phyloP scores from a whole-genome alignment of 2,329 filamentous ascomycete species.

The Seiridium cupressi region DNA sequence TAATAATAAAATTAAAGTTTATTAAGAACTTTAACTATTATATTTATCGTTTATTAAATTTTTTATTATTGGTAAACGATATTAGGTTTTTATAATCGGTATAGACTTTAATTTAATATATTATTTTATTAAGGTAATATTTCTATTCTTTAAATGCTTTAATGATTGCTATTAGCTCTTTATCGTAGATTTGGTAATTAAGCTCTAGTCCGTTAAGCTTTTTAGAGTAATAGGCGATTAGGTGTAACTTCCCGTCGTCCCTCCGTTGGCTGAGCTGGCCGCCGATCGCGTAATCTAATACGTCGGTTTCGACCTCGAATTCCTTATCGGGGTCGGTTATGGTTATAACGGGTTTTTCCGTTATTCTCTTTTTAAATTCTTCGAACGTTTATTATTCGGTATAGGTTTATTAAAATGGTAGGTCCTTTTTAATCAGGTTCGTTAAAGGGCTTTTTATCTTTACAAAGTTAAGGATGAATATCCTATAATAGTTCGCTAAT shows the following conservation, averaged over 20 bases:
- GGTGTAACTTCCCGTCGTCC: slow-evolving; percentile 6
- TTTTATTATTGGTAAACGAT: slow-evolving; percentile 6
- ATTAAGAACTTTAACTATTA: slow-evolving; percentile 8
- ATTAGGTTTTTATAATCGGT: slow-evolving; percentile 20
- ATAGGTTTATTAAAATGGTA: not conserved
- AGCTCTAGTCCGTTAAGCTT: slow-evolving; percentile 16
- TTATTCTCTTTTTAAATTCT: not conserved
- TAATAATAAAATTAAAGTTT: not conserved
- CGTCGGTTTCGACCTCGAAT: slow-evolving; percentile 6
- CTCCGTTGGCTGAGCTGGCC: slow-evolving; percentile 4
- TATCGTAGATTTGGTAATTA: slow-evolving; percentile 22
- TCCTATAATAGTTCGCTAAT: slow-evolving; percentile 30
- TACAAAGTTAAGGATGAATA: slow-evolving; percentile 24
- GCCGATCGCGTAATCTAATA: not conserved
- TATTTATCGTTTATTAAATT: slow-evolving; percentile 7
- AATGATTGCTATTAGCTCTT: slow-evolving; percentile 21
- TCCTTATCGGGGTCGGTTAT: slow-evolving; percentile 7
- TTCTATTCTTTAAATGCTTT: slow-evolving; percentile 21
- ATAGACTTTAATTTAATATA: slow-evolving; percentile 16
- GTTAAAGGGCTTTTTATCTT: not conserved
- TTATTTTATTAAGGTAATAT: slow-evolving; percentile 15
- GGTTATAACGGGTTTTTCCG: slow-evolving; percentile 9
- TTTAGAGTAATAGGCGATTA: slow-evolving; percentile 10
- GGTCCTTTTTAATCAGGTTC: not conserved
- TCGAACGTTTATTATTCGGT: not conserved